These are phyloP conservation scores for Isoetes engelmannii DNA, from an alignment of 83 land plant species.

Conservation along the genomic window DNA sequence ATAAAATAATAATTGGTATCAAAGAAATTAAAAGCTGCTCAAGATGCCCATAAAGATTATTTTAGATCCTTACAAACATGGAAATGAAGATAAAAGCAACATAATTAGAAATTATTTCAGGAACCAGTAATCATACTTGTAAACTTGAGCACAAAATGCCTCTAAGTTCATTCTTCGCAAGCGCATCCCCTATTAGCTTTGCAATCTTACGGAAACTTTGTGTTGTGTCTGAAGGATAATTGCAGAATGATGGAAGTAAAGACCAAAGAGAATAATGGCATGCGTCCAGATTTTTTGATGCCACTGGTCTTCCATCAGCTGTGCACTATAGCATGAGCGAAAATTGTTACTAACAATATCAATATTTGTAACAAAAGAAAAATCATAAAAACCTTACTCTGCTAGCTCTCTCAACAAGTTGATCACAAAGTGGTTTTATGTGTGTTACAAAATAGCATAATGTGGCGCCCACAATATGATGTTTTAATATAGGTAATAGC, in stretches of 20 bases:
- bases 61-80: no score
- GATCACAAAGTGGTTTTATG: constrained; percentile 8
- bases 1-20: no score
- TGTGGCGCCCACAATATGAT: constrained; percentile 23
- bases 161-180: constrained; percentile 50
- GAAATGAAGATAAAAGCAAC: no score
- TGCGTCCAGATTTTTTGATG: constrained; percentile 58
- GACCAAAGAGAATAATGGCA: constrained; percentile 76
- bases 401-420: neutral
- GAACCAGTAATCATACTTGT: no score
- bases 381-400: no score
- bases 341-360: no score
- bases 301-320: constrained; percentile 43
- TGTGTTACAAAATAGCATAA: constrained; percentile 9
- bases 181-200: constrained; percentile 39
- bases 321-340: no score
- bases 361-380: no score
- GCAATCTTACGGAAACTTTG: constrained; percentile 44
- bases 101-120: no score
- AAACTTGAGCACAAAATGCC: constrained; percentile 78
- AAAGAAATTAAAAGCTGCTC: no score
- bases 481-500: constrained; percentile 21
- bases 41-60: no score
- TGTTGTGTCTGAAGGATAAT: constrained; percentile 79
- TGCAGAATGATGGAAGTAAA: constrained; percentile 75